Evolutionary conservation across 2,329 filamentous ascomycete species (phyloP).

Genomic region (Exophiala oligosperma): DNA sequence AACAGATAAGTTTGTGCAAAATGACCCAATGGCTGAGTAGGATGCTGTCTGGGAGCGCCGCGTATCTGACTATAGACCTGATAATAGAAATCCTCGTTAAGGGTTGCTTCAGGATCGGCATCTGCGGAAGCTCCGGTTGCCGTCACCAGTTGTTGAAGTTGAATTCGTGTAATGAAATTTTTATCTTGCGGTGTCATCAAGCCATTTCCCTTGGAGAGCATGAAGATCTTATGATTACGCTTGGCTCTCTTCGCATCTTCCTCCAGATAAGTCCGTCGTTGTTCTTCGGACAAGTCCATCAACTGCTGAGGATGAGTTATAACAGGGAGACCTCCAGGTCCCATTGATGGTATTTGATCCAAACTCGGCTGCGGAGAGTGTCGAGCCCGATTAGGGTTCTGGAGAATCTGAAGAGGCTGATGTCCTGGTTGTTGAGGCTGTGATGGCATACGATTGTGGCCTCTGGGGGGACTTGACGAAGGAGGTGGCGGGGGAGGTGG

Average conservation of each 20-base stretch:
- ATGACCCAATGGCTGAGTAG: constrained; percentile 88
- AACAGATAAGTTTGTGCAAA: constrained; percentile 98
- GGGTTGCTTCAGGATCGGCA: constrained; percentile 72
- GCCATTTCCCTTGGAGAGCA: constrained; percentile 90
- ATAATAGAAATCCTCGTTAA: constrained; percentile 96
- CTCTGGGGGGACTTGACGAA: constrained; percentile 31
- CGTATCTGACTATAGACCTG: constrained; percentile 96
- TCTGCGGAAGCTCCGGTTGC: constrained; percentile 87
- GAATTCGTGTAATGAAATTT: constrained; percentile 98
- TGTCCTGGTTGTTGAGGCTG: constrained; percentile 42
- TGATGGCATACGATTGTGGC: constrained; percentile 33
- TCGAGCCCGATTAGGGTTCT: constrained; percentile 70
- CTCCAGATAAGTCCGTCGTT: constrained; percentile 78
- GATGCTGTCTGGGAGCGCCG: constrained; percentile 83
- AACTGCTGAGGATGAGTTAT: constrained; percentile 72
- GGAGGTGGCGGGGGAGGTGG: constrained; percentile 38
- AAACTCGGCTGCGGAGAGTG: constrained; percentile 43
- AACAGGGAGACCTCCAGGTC: constrained; percentile 46
- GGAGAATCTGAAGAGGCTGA: constrained; percentile 71
- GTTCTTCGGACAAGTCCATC: constrained; percentile 75
- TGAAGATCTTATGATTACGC: constrained; percentile 96
- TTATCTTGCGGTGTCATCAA: constrained; percentile 99
- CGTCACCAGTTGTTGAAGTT: constrained; percentile 91
- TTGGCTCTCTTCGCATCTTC: constrained; percentile 95
- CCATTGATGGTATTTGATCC: constrained; percentile 34